These are phyloP conservation scores for Diaporthe destruens DNA, from an alignment of 2,329 filamentous ascomycete species.

Conservation along the genomic window DNA sequence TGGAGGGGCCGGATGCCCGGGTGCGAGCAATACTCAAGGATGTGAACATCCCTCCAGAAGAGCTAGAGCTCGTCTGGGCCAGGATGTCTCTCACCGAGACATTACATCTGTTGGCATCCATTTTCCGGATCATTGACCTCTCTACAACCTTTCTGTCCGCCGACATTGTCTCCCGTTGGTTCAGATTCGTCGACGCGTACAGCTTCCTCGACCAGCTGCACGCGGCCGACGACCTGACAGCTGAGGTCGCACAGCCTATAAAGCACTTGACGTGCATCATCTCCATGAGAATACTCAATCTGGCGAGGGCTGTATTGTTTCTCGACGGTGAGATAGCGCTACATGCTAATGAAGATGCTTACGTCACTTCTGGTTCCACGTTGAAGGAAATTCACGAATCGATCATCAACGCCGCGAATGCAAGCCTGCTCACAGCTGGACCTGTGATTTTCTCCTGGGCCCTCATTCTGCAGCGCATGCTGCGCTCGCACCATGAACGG, in stretches of 20 bases:
- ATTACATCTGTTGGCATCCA: conserved; percentile 78
- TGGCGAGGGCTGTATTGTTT: conserved; percentile 69
- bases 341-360: conserved; percentile 63
- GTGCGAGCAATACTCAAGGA: conserved; percentile 59
- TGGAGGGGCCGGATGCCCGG: conserved; percentile 62
- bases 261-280: conserved; percentile 78
- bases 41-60: conserved; percentile 58
- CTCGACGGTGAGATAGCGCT: conserved; percentile 62
- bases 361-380: conserved; percentile 76
- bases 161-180: conserved; percentile 76
- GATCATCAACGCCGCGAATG: conserved; percentile 71
- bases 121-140: conserved; percentile 77
- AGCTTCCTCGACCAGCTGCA: conserved; percentile 77
- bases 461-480: conserved; percentile 78
- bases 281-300: conserved; percentile 79
- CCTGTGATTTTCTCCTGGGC: conserved; percentile 87
- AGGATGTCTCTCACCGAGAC: conserved; percentile 76
- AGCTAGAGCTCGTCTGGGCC: conserved; percentile 70
- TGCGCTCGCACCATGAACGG: conserved; percentile 71
- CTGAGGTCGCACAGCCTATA: conserved; percentile 70
- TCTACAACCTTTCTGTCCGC: conserved; percentile 68
- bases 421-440: conserved; percentile 71
- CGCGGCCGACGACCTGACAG: conserved; percentile 61
- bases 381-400: conserved; percentile 80
- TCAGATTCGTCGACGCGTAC: conserved; percentile 76